Base-by-base conservation (phyloP, 1,284 basidiomycete species). In the Abortiporus biennis region DNA sequence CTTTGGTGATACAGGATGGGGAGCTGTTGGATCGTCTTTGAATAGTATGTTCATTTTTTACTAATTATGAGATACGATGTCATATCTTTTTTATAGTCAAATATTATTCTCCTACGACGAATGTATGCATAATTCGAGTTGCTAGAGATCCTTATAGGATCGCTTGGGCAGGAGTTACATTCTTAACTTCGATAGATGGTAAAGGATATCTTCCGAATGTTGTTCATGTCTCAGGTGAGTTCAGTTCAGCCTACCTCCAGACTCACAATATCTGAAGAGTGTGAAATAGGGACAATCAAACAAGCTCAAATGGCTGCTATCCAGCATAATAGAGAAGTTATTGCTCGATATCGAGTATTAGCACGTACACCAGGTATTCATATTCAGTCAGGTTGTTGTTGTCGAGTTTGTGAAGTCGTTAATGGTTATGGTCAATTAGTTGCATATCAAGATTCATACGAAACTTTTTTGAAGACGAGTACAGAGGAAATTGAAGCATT, bases 1-100 rank as follows among this genome's bases (percentile, higher is more conserved):
- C 52, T 90, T 89, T 54, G 87, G 87, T 2, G 85, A 89, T 54
- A 67, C 73, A 0, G 87, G 86, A 4, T 90, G 87, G 86, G 87
- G 86, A 17, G 74, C 80, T 6, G 76, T 90, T 2, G 82, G 74
- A 0, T 57, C 75, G 12, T 84, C 81, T 1, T 59, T 90, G 40
- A 78, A 68, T 17, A 79, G 86, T 85, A 40, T 38, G 59, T 66
- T 4, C 17, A 6, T 44, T 12, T 16, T 19, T 20, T 35, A 23
- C 22, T 43, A 12, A 47, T 3, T 24, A 38, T 11, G 31, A 11
- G 6, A 27, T 36, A 17, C 36, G n/a, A 19, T 36, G 24, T 17
- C 21, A n/a, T 16, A 15, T 20, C n/a, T 40, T 40, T 4, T 23
- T 5, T 8, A 9, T 44, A 89, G 86, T 90, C 45, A 90, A 88